These are phyloP conservation scores for Pholiota conissans DNA, from an alignment of 768 basidiomycete genomes.

Conservation along the genomic window DNA sequence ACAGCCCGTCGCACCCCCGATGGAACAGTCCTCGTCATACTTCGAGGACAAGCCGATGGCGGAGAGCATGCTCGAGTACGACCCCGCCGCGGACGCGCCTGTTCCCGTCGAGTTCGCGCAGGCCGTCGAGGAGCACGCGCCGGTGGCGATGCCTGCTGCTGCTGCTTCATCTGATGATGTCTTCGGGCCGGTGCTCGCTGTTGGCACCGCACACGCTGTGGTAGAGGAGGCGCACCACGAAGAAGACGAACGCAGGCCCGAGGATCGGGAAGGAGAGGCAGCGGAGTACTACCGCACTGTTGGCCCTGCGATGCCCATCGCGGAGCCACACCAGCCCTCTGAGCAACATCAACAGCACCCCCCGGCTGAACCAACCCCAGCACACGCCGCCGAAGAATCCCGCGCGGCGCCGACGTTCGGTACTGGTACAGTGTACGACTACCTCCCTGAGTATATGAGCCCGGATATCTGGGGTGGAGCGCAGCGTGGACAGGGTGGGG, in stretches of 20 bases:
- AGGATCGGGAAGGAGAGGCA: constrained; percentile 7
- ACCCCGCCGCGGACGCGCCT: constrained; percentile 6
- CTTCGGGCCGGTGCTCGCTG: background rate
- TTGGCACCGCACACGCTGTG: background rate
- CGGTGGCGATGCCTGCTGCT: background rate
- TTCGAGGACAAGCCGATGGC: constrained; percentile 27
- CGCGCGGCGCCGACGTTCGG: background rate
- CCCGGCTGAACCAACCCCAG: background rate
- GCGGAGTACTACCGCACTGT: constrained; percentile 12
- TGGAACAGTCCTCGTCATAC: constrained; percentile 21
- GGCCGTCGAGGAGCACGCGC: constrained; percentile 17
- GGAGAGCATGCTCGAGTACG: constrained; percentile 22
- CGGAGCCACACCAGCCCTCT: constrained; percentile 2
- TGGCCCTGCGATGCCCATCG: constrained; percentile 8
- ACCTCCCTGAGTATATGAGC: constrained; percentile 8
- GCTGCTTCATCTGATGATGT: background rate
- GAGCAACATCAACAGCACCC: background rate
- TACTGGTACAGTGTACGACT: background rate
- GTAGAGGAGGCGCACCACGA: too few species aligned
- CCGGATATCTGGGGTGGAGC: constrained; percentile 21
- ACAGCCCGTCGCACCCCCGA: background rate
- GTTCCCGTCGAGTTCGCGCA: constrained; percentile 14
- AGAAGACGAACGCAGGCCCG: background rate
- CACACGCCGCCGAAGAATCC: background rate
- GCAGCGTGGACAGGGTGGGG: background rate